Evolutionary conservation across 208 protist genomes (phyloP).

Genomic region (Crithidia fasciculata): DNA sequence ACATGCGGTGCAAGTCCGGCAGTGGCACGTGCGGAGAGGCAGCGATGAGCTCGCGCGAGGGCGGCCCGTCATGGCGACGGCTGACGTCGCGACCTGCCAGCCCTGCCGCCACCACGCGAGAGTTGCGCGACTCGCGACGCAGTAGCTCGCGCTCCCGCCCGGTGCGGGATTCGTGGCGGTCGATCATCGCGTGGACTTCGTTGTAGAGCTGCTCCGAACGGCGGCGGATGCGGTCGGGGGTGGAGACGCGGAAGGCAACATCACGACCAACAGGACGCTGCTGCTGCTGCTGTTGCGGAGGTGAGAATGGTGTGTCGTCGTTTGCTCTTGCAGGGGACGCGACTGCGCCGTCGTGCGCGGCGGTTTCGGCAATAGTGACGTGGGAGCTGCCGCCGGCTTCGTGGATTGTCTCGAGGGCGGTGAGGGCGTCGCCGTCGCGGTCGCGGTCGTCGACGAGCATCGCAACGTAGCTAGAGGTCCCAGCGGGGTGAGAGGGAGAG

Average conservation of each 20-base stretch:
- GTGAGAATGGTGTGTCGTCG: too few species aligned
- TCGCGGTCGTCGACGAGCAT: slow-evolving; percentile 26
- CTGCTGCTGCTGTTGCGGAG: not conserved
- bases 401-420: slow-evolving; percentile 32
- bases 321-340: not conserved
- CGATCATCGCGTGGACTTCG: slow-evolving; percentile 69
- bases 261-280: not conserved
- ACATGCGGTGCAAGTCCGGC: slow-evolving; percentile 63
- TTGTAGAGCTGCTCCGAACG: slow-evolving; percentile 53
- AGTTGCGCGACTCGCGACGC: slow-evolving; percentile 29
- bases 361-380: not conserved
- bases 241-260: slow-evolving; percentile 33
- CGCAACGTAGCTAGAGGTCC: slow-evolving; percentile 19
- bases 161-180: slow-evolving; percentile 49
- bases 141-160: slow-evolving; percentile 59
- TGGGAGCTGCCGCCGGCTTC: slow-evolving; percentile 5
- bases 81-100: not conserved
- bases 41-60: too few species aligned
- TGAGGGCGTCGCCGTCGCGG: slow-evolving; percentile 8
- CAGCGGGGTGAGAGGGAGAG: not conserved
- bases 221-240: slow-evolving; percentile 68
- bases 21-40: slow-evolving; percentile 13
- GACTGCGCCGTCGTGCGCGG: not conserved
- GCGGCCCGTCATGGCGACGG: too few species aligned
- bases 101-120: not conserved